phyloP scores from a whole-genome alignment of 495 filamentous ascomycete species.

The Trypethelium eluteriae region DNA sequence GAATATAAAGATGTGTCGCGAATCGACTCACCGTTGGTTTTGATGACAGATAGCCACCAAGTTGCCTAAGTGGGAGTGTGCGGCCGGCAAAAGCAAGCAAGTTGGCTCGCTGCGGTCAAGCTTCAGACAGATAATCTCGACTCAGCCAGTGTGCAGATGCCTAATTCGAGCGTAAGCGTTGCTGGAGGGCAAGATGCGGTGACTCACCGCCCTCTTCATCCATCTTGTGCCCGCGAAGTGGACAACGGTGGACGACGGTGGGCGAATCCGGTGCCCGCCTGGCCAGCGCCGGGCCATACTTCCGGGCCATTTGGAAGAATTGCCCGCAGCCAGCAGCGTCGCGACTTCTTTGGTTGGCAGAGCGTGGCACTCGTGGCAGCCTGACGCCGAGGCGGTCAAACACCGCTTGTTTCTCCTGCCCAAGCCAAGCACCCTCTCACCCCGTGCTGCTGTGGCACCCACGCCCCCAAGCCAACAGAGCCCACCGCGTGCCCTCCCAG shows the following conservation, averaged over 20 bases:
- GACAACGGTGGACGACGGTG: not conserved
- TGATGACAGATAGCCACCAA: not conserved
- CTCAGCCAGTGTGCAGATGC: not conserved
- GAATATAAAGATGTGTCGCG: not conserved
- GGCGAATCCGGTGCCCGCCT: constrained; percentile 5
- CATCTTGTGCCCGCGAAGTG: not conserved
- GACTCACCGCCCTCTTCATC: not conserved
- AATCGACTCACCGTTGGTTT: constrained; percentile 9
- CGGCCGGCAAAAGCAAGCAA: not conserved
- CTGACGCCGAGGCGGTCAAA: constrained; percentile 6
- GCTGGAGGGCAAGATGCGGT: constrained; percentile 4
- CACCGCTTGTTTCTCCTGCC: not conserved
- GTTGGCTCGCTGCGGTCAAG: constrained; percentile 6
- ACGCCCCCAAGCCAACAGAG: too few species aligned
- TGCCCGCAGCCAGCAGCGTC: not conserved
- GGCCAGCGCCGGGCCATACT: not conserved
- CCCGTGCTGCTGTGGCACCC: too few species aligned
- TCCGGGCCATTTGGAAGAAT: constrained; percentile 6
- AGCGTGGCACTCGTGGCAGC: constrained; percentile 1
- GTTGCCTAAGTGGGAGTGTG: not conserved
- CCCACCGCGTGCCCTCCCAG: too few species aligned
- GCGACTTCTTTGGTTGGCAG: not conserved
- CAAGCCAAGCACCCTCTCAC: not conserved
- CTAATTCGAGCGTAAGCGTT: constrained; percentile 5
- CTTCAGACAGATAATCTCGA: constrained; percentile 7